These are phyloP conservation scores for Fusarium fracticaudum DNA, from an alignment of 2,329 filamentous ascomycete species.

Conservation along the genomic window DNA sequence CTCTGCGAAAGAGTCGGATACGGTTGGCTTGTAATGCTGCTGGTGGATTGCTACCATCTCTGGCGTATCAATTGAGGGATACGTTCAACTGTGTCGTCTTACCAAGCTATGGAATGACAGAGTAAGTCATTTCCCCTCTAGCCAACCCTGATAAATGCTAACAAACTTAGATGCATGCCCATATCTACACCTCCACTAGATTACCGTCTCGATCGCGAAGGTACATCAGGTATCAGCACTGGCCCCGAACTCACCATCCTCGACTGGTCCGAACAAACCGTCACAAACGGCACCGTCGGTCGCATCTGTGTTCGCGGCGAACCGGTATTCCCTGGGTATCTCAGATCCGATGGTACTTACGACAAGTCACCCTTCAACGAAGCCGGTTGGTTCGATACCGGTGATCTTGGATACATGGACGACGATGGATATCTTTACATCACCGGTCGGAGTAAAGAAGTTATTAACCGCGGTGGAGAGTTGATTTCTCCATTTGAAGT, in stretches of 20 bases:
- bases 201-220: background rate
- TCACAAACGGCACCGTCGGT: background rate
- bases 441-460: slow-evolving; percentile 9
- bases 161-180: background rate
- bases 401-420: slow-evolving; percentile 7
- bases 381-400: background rate
- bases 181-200: background rate
- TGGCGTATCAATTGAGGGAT: slow-evolving; percentile 5
- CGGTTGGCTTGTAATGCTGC: slow-evolving; percentile 8
- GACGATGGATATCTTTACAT: slow-evolving; percentile 7
- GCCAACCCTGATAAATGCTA: background rate
- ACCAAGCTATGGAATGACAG: slow-evolving; percentile 16
- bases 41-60: background rate
- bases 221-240: slow-evolving; percentile 11
- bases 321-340: background rate
- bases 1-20: background rate
- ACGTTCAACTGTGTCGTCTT: background rate
- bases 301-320: slow-evolving; percentile 7
- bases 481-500: slow-evolving; percentile 1
- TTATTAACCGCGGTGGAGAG: slow-evolving; percentile 3
- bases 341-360: background rate
- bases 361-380: background rate
- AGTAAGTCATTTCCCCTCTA: background rate
- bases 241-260: slow-evolving; percentile 4
- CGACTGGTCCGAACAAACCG: background rate